Evolutionary conservation across 2,329 filamentous ascomycete genomes (phyloP), one percentile per base, ranked within the genome.

Genomic region (Pseudopyricularia cyperi): DNA sequence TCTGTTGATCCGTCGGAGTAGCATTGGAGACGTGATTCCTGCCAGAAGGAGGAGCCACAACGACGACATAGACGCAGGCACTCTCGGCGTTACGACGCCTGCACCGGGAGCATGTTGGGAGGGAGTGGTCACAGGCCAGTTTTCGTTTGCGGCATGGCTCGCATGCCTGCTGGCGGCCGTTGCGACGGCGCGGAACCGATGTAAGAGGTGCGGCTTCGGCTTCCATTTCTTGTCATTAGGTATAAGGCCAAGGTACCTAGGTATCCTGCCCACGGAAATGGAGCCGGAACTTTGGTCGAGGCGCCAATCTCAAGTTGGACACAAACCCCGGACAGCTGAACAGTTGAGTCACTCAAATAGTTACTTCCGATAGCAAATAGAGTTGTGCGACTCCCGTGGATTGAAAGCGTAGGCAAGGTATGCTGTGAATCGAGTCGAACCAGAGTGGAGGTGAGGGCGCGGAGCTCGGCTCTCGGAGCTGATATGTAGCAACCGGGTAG

Each of bases 101-200:
- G 51, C 51, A 52, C 22, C 51, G 46, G 17, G 26, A 26, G 33
- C 51, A 52, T 3, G 35, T 30, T 11, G 51, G 51, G 33, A 52
- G 44, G 24, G 51, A 39, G 34, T 52, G 51, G 46, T 52, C 51
- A 22, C 51, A 52, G 12, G 51, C 51, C 1, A 52, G 28, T 37
- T 52, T 52, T 12, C 51, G 33, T 34, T 42, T 48, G 11, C 51
- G 44, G 7, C 51, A 52, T 26, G 51, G 51, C 46, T 52, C 46
- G 46, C 51, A 52, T 19, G 51, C 51, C 44, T 52, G 51, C 19
- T 48, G 51, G 24, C 51, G 51, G 19, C 50, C 39, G 28, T 51
- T 51, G 30, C 50, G 50, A 6, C 50, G 50, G 19, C 50, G 50
- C n/a, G 50, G 50, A n/a, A 46, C 50, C 19, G 39, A 49, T 11